Base-by-base conservation (phyloP, 495 filamentous ascomycete genomes). In the Massariosphaeria phaeospora region DNA sequence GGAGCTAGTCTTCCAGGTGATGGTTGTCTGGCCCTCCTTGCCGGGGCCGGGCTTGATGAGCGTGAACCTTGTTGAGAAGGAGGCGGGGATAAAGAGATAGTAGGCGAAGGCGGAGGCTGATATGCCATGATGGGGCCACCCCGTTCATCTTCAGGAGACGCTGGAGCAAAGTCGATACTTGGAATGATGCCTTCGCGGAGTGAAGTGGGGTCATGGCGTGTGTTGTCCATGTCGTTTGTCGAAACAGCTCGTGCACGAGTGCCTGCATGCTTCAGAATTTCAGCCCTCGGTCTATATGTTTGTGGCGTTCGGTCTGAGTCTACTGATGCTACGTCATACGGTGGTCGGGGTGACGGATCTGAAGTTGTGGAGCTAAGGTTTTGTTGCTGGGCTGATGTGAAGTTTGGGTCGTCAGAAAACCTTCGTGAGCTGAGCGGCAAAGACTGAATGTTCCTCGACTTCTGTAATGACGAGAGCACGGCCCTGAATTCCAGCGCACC, bases 401-500 rank as follows among this genome's bases (percentile, higher is more conserved):
- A 74, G n/a, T 64, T 63, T 2, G 73, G 57, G 59, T 85, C 81
- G 46, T 89, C 83, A 1, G 87, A 89, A 66, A 87, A 87, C 48
- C 85, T 78, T 43, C 86, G 79, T 13, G 81, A 67, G 57, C 84
- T 76, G 29, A 95, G 81, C 11, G 82, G 81, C 17, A 79, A 73
- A 30, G 84, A 74, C 42, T 83, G 79, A 44, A 85, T 78, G 55
- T 86, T 91, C 60, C 85, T 79, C 26, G 84, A 84, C 61, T 82
- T 88, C 59, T 93, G 81, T 41, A 97, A 70, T 3, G 88, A 86
- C 6, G 84, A 83, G 41, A 99, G 74, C 11, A 96, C 85, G 2
- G 91, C 88, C 54, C 88, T 81, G 62, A 99, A 99, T 69, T 99
- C 94, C 47, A 99, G 72, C 3, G 85, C 94, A 39, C 94, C 94